Base-by-base conservation (phyloP, 352 stramenopile species). In the Phytophthora sojae region DNA sequence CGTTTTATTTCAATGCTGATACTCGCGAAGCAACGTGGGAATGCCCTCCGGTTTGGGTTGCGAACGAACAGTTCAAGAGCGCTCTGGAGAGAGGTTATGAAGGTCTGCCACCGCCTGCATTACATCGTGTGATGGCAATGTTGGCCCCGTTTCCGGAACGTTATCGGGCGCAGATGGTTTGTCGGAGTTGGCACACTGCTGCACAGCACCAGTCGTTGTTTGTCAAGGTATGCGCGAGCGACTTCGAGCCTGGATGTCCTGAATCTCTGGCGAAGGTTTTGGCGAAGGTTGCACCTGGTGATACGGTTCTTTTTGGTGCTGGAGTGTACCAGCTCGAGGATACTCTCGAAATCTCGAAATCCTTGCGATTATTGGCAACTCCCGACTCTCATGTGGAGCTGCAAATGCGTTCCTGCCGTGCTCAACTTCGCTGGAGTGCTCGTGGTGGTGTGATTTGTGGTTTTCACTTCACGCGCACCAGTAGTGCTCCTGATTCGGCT, bases 1-100 rank as follows among this genome's bases (percentile, higher is more conserved):
- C 79, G n/a, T 99, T 98, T 64, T 99, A 95, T 80, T 98, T 94
- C 62, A 99, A 99, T 73, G 68, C 59, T 23, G 93, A 99, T 74
- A 98, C 96, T 21, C 93, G 91, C 7, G 96, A 99, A 86, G 94
- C 95, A 29, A 88, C 89, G 42, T 99, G 94, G 95, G 92, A 98
- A 61, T 97, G 89, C 49, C 97, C 97, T n/a, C 49, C 64, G 5
- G 85, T 98, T 25, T 82, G 97, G 59, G 57, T 90, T n/a, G 89
- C 96, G 58, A 90, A 98, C 56, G 87, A 99, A 67, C 89, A 94
- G 50, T 58, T 98, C 37, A 82, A 85, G 19, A 69, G 73, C 7
- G 92, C 96, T 25, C 72, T 73, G 25, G 26, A 77, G 29, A 68
- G 86, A 55, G 83, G 87, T 0, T 99, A 92, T 77, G 76, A 80